Percentiles rank a stretch among this genome's conserved stretches.
phyloP scores from a whole-genome alignment of 1,284 basidiomycete genomes.

The Kalmanozyma brasiliensis region DNA sequence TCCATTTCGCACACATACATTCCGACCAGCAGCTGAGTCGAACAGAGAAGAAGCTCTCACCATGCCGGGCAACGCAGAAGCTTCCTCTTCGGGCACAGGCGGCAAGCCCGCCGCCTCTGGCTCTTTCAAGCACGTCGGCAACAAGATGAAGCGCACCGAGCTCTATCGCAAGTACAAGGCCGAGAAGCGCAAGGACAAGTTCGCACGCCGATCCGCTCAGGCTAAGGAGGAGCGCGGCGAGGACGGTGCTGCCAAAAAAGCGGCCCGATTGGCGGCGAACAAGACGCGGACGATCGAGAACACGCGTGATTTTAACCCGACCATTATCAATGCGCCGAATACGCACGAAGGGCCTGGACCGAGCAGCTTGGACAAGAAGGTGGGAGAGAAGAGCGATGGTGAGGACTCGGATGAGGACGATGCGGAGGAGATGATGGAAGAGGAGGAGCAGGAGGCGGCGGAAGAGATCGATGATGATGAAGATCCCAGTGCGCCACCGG shows the following conservation, averaged over 20 bases:
- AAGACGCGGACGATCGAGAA: slow-evolving; percentile 93
- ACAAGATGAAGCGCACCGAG: slow-evolving; percentile 68
- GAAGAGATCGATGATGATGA: slow-evolving; percentile 51
- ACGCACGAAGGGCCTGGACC: slow-evolving; percentile 69
- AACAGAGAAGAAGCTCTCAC: not conserved
- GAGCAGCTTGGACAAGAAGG: slow-evolving; percentile 34
- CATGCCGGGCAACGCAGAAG: slow-evolving; percentile 21
- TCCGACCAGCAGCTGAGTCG: not conserved
- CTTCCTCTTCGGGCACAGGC: slow-evolving; percentile 15
- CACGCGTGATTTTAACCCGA: slow-evolving; percentile 87
- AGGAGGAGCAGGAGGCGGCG: slow-evolving; percentile 62
- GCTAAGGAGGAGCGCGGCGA: slow-evolving; percentile 71
- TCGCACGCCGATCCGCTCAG: slow-evolving; percentile 79
- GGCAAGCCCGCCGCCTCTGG: slow-evolving; percentile 36
- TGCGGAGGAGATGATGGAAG: slow-evolving; percentile 27
- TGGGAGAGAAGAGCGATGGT: slow-evolving; percentile 4
- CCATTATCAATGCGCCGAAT: slow-evolving; percentile 71
- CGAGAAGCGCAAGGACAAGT: slow-evolving; percentile 82
- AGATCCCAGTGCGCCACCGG: slow-evolving; percentile 58
- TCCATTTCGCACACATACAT: too few species aligned
- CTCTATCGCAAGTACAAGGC: slow-evolving; percentile 76
- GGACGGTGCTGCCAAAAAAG: slow-evolving; percentile 78
- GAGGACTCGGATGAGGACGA: slow-evolving; percentile 30
- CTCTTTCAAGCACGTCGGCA: slow-evolving; percentile 64
- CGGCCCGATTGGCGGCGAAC: slow-evolving; percentile 79